Base-by-base conservation (phyloP, 2,329 filamentous ascomycete species). In the Colletotrichum musicola region DNA sequence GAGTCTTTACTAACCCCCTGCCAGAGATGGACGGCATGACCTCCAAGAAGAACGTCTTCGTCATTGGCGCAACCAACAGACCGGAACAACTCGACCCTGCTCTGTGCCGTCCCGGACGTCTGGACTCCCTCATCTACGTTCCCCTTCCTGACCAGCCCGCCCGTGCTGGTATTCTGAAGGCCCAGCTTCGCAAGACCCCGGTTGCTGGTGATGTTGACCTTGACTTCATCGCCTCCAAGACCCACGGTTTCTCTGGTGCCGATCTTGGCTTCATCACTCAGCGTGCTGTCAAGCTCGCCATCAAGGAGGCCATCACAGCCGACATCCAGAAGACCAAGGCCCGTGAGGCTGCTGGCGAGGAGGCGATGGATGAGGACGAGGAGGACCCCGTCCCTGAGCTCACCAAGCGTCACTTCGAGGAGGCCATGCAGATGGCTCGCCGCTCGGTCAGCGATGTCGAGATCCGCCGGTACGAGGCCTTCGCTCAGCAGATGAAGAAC, bases 41-140 rank as follows among this genome's bases (percentile, higher is more conserved):
- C 53, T 98, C 95, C 46, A 99, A 99, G 93, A 99, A 99, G 93
- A 99, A 99, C 81, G 96, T 99, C 73, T 99, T 99, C 84, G 96
- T 99, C 73, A 99, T 99, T 76, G 96, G 96, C 81, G 96, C 96
- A 53, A 99, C 96, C 82, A 99, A 99, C 87, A 90, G 96, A 86
- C 96, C 96, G 50, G 96, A 99, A 86, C 96, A 98, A 86, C 93
- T 99, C 69, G 96, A 99, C 82, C 96, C 96, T 80, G 96, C 96
- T 75, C 89, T 99, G 75, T 98, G 95, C 89, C 95, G 96, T 89
- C 96, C 96, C 65, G 96, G 96, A 75, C 96, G 96, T 94, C 92
- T 99, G 56, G 96, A 99, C 82, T 98, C 95, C 44, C 90, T 99
- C 74, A 96, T 99, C 82, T 99, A 99, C 81, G 96, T 99, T 74